Base-by-base conservation (phyloP, 2,329 filamentous ascomycete genomes). In the Fusarium sp. region DNA sequence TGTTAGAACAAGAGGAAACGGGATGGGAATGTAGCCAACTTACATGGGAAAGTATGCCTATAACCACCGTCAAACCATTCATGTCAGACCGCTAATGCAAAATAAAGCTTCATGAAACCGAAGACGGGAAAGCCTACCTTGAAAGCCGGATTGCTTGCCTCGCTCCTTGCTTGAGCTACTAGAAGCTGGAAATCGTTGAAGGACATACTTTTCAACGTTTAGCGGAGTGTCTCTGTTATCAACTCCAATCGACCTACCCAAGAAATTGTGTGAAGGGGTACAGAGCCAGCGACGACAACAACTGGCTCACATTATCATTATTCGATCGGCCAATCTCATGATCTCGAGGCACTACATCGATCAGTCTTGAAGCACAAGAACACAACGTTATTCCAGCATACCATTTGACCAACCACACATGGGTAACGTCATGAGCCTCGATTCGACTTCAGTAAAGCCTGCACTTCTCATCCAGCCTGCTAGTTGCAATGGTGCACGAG, bases 321-420 rank as follows among this genome's bases (percentile, higher is more conserved):
- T 90, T 90, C 29, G 82, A 81, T 22, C 67, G 71, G 5, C 88
- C 88, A 59, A 90, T 87, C n/a, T 82, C 81, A 60, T 80, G 80
- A 29, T 88, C 82, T 58, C 84, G 83, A 51, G 82, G 75, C 62
- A 85, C 88, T 90, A 6, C 20, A 27, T 25, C 22, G 9, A 48
- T 71, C 25, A 71, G 64, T 27, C 45, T 45, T 32, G 11, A n/a
- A 25, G 18, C 24, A 46, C 27, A 45, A 24, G 10, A 49, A n/a
- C 10, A 34, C 6, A 47, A 24, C 8, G 11, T n/a, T 15, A 32
- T 40, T 24, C 20, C 18, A 43, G 29, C 62, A n/a, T 82, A 93
- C 92, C 86, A 69, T 78, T 87, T 22, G 90, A 84, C 92, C 92
- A 94, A 30, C 82, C 88, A 76, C 89, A 92, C 78, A 92, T 87